Base-by-base conservation (phyloP, 2,329 filamentous ascomycete genomes). In the Nigrograna mackinnonii region DNA sequence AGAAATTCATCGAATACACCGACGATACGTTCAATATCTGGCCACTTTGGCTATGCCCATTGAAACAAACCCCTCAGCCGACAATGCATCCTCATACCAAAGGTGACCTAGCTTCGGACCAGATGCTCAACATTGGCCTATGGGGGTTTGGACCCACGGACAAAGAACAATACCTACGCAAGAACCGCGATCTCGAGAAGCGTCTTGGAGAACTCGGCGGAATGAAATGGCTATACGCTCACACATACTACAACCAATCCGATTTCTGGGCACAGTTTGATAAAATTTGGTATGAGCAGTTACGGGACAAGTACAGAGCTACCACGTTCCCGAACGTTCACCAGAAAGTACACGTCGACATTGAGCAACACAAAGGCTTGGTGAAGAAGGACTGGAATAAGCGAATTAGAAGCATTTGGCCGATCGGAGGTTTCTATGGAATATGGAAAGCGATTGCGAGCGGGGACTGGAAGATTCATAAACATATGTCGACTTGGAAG, bases 191-290 rank as follows among this genome's bases (percentile, higher is more conserved):
- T 1, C 70, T 89, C 1, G 85, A 88, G 65, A 67, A 71, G 6
- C 80, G 79, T 41, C 72, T 87, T 0, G 73, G 75, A 6, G 76
- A 79, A 19, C 72, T 85, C 5, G 74, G 78, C 2, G 85, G 85
- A 5, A 83, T 82, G 71, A 87, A 87, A 66, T 86, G 83, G 73
- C 67, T 89, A 1, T 89, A 89, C 49, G 83, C 84, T 1, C 84
- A 87, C 43, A 80, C 82, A 0, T 87, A 84, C 64, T 86, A 86
- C 61, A 79, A 76, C 3, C 79, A 85, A 58, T 75, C 79, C 0
- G 85, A 88, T 50, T 89, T 89, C 60, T 87, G 85, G 84, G 62
- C 70, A 7, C 74, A 80, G 39, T 88, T 87, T 47, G 79, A 86
- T 57, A 71, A 74, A 26, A 54, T 68, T 6, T 79, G 79, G 57